phyloP scores from a whole-genome alignment of 805 yeast genomes.

The Candida endomychidarum region DNA sequence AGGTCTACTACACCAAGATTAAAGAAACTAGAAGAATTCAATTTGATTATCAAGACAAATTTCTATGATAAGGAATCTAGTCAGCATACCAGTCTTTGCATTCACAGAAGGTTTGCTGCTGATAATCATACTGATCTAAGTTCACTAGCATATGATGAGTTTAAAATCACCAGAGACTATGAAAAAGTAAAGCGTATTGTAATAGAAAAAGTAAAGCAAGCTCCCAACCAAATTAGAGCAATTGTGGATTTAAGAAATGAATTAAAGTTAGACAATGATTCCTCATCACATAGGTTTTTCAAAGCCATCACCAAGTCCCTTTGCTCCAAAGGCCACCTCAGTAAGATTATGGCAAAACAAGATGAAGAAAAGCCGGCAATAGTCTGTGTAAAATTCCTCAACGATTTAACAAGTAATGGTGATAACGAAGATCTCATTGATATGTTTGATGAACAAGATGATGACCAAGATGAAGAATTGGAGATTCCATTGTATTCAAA shows the following conservation, averaged over 20 bases:
- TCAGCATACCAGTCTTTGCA: slow-evolving; percentile 53
- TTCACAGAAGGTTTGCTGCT: slow-evolving; percentile 47
- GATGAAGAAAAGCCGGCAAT: neutral
- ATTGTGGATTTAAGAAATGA: slow-evolving; percentile 62
- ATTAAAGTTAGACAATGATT: slow-evolving; percentile 46
- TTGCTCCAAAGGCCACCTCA: slow-evolving; percentile 45
- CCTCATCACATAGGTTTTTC: slow-evolving; percentile 45
- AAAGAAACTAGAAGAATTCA: slow-evolving; percentile 50
- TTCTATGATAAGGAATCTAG: slow-evolving; percentile 38
- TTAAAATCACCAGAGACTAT: slow-evolving; percentile 24
- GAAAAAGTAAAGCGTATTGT: slow-evolving; percentile 35
- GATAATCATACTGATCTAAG: slow-evolving; percentile 22
- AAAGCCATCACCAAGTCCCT: slow-evolving; percentile 48
- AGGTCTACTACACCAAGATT: slow-evolving; percentile 67
- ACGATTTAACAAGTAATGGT: slow-evolving; percentile 46
- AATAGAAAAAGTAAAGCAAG: slow-evolving; percentile 51
- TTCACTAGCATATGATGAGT: slow-evolving; percentile 9
- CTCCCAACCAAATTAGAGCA: slow-evolving; percentile 61
- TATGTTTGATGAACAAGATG: slow-evolving; percentile 17
- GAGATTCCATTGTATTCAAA: slow-evolving; percentile 44
- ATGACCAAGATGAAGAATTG: slow-evolving; percentile 21
- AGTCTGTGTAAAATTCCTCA: slow-evolving; percentile 40
- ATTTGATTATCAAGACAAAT: slow-evolving; percentile 44
- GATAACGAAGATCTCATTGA: slow-evolving; percentile 10
- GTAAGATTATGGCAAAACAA: slow-evolving; percentile 48